Evolutionary conservation across 1,284 basidiomycete genomes (phyloP), one percentile per base, ranked within the genome.

Genomic region (Pseudozyma thailandica): DNA sequence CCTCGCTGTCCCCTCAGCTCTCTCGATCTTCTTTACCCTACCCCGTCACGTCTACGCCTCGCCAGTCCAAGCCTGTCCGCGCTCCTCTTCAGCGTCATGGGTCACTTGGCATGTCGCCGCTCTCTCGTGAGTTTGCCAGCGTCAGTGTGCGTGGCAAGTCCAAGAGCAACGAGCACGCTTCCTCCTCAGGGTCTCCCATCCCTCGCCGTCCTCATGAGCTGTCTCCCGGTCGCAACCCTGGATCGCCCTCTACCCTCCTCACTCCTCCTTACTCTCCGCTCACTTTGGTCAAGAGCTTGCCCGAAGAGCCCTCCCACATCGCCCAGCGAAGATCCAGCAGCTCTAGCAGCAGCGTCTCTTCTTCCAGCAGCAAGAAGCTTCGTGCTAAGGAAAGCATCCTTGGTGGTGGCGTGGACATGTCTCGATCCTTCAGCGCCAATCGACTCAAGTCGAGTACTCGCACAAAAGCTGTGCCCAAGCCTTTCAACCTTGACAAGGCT

Each of bases 191-290:
- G 1, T 73, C 71, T 21, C 65, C 60, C 15, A 31, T 59, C 42
- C 55, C 64, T 21, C 70, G 64, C 26, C 58, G 60, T 7, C 49
- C 56, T 13, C 59, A 68, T 20, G 60, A 64, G 50, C 51, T 58
- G 16, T 57, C 64, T 7, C 33, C 53, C 12, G 44, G 50, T 12
- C 52, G 42, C 43, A 45, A 55, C 46, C 46, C 55, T 18, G 55
- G 51, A 15, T 70, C 72, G 30, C 62, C 69, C 0, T 70, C 60
- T 30, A 63, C 72, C 23, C 60, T 73, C 12, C 60, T 74, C 30
- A 75, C 73, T 16, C 73, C 73, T 13, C 74, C 74, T 10, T 75
- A 65, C 55, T 78, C 75, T 26, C 75, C 74, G 8, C 55, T 72
- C 31, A 45, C 39, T 4, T 38, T 59, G 43, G 28, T 55, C 41